phyloP scores from a whole-genome alignment of 2,329 filamentous ascomycete genomes.

The Colletotrichum costaricense region DNA sequence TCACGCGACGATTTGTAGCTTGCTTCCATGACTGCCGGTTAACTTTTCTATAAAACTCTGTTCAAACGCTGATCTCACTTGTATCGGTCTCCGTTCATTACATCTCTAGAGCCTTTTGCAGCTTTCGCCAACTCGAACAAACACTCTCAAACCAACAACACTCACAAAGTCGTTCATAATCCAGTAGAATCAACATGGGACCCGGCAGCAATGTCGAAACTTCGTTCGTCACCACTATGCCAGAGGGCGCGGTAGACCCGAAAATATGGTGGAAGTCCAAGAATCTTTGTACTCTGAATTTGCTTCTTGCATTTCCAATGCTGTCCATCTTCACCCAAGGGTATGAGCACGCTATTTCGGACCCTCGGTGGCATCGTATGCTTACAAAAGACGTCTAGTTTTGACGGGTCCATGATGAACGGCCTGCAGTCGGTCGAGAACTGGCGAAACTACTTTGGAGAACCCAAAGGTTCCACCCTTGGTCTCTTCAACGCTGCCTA shows the following conservation, averaged over 20 bases:
- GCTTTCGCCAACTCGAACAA: no score
- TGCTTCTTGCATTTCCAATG: not conserved
- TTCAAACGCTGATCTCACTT: no score
- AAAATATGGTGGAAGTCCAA: not conserved
- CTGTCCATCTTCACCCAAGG: not conserved
- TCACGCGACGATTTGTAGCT: not conserved
- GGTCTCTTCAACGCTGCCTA: conserved; percentile 52
- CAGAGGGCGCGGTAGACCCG: not conserved
- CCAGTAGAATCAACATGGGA: not conserved
- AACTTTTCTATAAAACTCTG: not conserved
- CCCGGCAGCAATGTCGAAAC: not conserved
- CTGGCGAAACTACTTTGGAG: conserved; percentile 54
- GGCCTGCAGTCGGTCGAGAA: conserved; percentile 53
- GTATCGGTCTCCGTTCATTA: no score
- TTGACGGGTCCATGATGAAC: conserved; percentile 53
- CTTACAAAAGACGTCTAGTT: not conserved
- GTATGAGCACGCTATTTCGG: not conserved
- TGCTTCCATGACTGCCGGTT: not conserved
- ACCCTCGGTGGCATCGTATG: no score
- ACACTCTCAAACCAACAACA: no score
- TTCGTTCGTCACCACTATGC: not conserved
- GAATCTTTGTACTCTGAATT: not conserved
- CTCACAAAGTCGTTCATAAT: no score
- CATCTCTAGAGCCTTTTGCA: no score
- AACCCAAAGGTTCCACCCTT: conserved; percentile 47